phyloP scores from a whole-genome alignment of 345 rosid genomes.

The Ceriops zippeliana region DNA sequence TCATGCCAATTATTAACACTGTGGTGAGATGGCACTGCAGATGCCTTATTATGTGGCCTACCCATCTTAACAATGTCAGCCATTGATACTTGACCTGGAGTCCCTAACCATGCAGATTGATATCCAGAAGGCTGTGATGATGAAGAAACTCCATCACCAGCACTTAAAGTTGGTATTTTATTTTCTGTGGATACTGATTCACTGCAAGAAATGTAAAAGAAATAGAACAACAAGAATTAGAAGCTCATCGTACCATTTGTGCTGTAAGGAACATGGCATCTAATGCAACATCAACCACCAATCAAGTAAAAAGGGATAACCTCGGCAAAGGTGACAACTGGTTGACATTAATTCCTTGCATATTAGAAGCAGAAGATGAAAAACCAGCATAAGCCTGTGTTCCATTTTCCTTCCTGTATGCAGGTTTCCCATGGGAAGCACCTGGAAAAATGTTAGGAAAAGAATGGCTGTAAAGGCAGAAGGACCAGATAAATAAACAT shows the following conservation, averaged over 20 bases:
- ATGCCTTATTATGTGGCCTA: constrained; percentile 17
- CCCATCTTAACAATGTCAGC: constrained; percentile 44
- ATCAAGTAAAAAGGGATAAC: constrained; percentile 16
- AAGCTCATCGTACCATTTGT: not conserved
- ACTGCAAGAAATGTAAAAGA: constrained; percentile 21
- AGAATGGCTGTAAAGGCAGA: not conserved
- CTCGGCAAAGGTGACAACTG: constrained; percentile 29
- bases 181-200: constrained; percentile 32
- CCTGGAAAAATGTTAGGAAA: constrained; percentile 42
- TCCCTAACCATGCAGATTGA: constrained; percentile 27
- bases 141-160: constrained; percentile 21
- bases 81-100: constrained; percentile 35
- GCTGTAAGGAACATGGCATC: constrained; percentile 11
- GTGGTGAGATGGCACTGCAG: constrained; percentile 11
- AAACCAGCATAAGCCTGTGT: constrained; percentile 16
- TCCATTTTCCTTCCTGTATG: constrained; percentile 32
- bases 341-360: constrained; percentile 20
- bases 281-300: not conserved
- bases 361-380: constrained; percentile 22
- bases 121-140: constrained; percentile 20
- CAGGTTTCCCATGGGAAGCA: constrained; percentile 36
- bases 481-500: not conserved
- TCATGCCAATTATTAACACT: constrained; percentile 7
- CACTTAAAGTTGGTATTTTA: constrained; percentile 27
- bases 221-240: not conserved